phyloP scores from a whole-genome alignment of 768 basidiomycete species.

The Sporobolomyces phaffii region DNA sequence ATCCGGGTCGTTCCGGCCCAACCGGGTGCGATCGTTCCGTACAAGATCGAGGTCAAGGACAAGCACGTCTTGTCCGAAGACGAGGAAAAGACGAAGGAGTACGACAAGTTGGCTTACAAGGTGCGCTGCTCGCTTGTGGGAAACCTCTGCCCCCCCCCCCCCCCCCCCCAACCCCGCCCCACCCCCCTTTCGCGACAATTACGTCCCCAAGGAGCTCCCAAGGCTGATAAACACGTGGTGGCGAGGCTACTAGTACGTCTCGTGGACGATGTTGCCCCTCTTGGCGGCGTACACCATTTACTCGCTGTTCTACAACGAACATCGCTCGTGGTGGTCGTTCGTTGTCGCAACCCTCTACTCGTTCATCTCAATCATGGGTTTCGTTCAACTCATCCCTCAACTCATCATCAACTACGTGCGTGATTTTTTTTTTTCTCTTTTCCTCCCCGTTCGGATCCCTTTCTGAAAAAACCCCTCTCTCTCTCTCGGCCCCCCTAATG shows the following conservation, averaged over 20 bases:
- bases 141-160: background rate
- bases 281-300: slow-evolving; percentile 49
- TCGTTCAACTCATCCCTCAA: slow-evolving; percentile 62
- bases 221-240: too few relatives aligned
- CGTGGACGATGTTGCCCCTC: slow-evolving; percentile 2
- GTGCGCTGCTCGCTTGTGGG: background rate
- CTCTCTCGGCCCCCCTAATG: too few relatives aligned
- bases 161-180: background rate
- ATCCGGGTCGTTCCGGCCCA: slow-evolving; percentile 62
- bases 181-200: background rate
- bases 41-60: slow-evolving; percentile 77
- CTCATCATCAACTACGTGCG: slow-evolving; percentile 54
- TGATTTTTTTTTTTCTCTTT: slow-evolving; percentile 62
- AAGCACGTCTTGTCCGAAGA: slow-evolving; percentile 95
- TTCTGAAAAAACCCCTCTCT: too few relatives aligned
- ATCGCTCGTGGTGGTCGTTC: slow-evolving; percentile 88
- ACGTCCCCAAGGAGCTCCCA: too few relatives aligned
- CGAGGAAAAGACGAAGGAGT: slow-evolving; percentile 97
- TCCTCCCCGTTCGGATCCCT: slow-evolving; percentile 70
- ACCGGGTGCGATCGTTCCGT: slow-evolving; percentile 65
- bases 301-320: slow-evolving; percentile 52
- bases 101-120: slow-evolving; percentile 84
- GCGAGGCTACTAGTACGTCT: slow-evolving; percentile 5
- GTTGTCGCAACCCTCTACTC: slow-evolving; percentile 52
- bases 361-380: slow-evolving; percentile 94